Base-by-base conservation (phyloP, 2,329 filamentous ascomycete genomes). In the Harringtonia aguacate region DNA sequence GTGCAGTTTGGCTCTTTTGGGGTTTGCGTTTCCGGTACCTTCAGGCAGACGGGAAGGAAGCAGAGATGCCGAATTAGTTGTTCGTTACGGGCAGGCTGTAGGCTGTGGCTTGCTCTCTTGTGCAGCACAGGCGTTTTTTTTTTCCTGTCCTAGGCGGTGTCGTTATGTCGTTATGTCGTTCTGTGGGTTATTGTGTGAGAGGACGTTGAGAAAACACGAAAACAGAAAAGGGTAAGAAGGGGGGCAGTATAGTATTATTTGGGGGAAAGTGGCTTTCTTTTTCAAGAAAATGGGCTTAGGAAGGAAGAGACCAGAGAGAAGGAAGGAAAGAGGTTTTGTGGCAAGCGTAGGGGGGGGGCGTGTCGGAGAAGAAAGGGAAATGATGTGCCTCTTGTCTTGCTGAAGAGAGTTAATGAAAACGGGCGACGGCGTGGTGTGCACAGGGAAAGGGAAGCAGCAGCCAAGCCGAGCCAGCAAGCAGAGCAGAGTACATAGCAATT, bases 1-100 rank as follows among this genome's bases (percentile, higher is more conserved):
- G 66, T 63, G 61, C 48, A 43, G 45, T 44, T 50, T 48, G 44
- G 46, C 54, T 56, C 58, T 41, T 41, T 48, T 44, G 42, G 46
- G 46, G 46, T 44, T 31, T 37, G 39, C 38, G 35, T 38, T 21
- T 38, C 39, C n/a, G n/a, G n/a, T n/a, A n/a, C n/a, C n/a, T n/a
- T n/a, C n/a, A 13, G 6, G 17, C 10, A 22, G n/a, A 22, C 5
- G 20, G 34, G 14, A 18, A 36, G 8, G 17, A 36, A 13, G 20
- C 14, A 35, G 14, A n/a, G 34, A 36, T 8, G 20, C 34, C 13
- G 34, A 13, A 34, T 34, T 34, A 34, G 12, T 18, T 35, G 33
- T 18, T n/a, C 33, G 13, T 35, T 18, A n/a, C n/a, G n/a, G n/a
- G n/a, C n/a, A n/a, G n/a, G 34, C 34, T 15, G 12, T 15, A 17